A percentile compares a stretch with the other conserved stretches of the same genome.
phyloP scores from a whole-genome alignment of 2,329 filamentous ascomycete genomes.

The Alternaria viburni region DNA sequence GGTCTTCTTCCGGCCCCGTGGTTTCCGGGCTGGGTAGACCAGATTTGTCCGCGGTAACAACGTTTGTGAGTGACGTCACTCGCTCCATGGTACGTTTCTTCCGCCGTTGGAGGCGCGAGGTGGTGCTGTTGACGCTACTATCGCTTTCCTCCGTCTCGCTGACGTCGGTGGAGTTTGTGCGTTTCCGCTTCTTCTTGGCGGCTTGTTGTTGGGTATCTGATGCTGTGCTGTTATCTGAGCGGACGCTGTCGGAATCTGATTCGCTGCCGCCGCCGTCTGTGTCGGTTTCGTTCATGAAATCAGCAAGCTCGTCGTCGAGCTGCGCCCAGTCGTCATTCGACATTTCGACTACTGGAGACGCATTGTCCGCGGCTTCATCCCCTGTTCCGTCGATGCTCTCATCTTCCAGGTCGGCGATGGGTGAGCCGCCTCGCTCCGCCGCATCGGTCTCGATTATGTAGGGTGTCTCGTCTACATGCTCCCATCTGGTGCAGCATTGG shows the following conservation, averaged over 20 bases:
- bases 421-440: constrained; percentile 58
- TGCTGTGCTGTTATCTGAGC: constrained; percentile 37
- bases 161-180: constrained; percentile 38
- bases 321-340: constrained; percentile 52
- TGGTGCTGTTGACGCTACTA: constrained; percentile 40
- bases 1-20: constrained; percentile 48
- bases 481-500: constrained; percentile 85
- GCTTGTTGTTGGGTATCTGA: constrained; percentile 26
- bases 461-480: constrained; percentile 75
- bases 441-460: constrained; percentile 81
- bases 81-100: constrained; percentile 57
- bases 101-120: constrained; percentile 53
- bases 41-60: constrained; percentile 48
- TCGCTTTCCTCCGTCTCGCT: constrained; percentile 54
- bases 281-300: constrained; percentile 66
- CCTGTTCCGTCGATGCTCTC: constrained; percentile 51
- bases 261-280: constrained; percentile 39
- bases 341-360: constrained; percentile 32
- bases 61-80: constrained; percentile 55
- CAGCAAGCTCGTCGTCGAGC: constrained; percentile 74
- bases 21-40: constrained; percentile 51
- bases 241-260: constrained; percentile 43
- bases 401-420: constrained; percentile 52
- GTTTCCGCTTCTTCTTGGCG: constrained; percentile 47
- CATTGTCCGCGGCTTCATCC: constrained; percentile 44